phyloP scores from a whole-genome alignment of 805 yeast genomes.

The Metschnikowia picachoensis region DNA sequence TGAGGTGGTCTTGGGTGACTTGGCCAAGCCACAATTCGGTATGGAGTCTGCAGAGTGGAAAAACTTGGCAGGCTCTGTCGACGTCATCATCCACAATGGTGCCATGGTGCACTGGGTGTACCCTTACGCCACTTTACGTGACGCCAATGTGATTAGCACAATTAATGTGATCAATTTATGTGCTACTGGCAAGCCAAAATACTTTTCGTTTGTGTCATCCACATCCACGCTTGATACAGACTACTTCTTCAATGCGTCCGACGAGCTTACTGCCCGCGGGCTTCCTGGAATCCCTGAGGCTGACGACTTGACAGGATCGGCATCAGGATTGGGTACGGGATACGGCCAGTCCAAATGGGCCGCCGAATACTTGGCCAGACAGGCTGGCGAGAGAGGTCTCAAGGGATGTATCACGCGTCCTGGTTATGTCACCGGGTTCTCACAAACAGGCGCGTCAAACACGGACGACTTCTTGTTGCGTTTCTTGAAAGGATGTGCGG shows the following conservation, averaged over 20 bases:
- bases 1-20: constrained; percentile 77
- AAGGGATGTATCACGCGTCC: constrained; percentile 91
- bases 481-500: constrained; percentile 91
- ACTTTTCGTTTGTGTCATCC: constrained; percentile 88
- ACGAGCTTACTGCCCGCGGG: constrained; percentile 60
- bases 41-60: constrained; percentile 55
- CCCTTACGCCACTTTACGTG: constrained; percentile 86
- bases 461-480: constrained; percentile 95
- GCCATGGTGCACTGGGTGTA: constrained; percentile 99
- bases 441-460: constrained; percentile 81
- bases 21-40: constrained; percentile 73
- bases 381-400: constrained; percentile 85
- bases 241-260: constrained; percentile 74
- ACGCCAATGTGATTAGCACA: constrained; percentile 88
- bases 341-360: constrained; percentile 99
- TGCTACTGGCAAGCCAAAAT: constrained; percentile 76
- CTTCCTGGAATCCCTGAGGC: constrained; percentile 72
- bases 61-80: constrained; percentile 54
- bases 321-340: constrained; percentile 80
- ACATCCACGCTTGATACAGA: constrained; percentile 90
- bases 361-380: constrained; percentile 83
- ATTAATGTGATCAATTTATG: constrained; percentile 78
- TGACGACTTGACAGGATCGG: constrained; percentile 80
- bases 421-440: constrained; percentile 90
- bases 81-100: constrained; percentile 90